A percentile compares a stretch with the other conserved stretches of the same genome.
phyloP scores from a whole-genome alignment of 768 basidiomycete species.

The Lactarius akahatsu region DNA sequence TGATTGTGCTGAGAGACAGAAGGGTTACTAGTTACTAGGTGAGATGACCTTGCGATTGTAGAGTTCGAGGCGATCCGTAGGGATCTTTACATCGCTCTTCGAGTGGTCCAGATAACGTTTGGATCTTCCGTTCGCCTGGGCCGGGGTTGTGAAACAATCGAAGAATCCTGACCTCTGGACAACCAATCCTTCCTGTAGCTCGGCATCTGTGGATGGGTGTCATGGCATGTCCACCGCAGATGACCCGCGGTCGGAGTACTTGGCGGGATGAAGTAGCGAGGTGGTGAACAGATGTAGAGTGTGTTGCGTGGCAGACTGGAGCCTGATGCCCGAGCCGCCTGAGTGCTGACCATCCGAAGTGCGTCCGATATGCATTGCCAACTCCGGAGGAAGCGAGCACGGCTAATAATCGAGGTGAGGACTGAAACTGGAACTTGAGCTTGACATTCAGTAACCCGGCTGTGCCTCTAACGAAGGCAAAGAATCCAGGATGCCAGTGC shows the following conservation, averaged over 20 bases:
- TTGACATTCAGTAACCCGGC: no score
- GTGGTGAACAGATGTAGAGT: neutral
- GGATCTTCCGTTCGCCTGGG: no score
- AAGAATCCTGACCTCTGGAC: neutral
- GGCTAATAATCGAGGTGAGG: no score
- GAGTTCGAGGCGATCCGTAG: neutral
- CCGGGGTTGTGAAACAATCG: neutral
- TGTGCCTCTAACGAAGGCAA: no score
- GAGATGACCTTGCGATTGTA: neutral
- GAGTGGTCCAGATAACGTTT: no score
- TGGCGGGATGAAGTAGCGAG: neutral
- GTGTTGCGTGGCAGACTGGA: no score
- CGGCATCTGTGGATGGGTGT: neutral
- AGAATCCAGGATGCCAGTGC: no score
- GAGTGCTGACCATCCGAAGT: neutral
- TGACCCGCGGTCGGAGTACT: neutral
- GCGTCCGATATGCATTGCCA: no score
- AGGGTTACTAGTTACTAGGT: neutral
- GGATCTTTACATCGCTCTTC: neutral
- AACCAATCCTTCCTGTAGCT: neutral
- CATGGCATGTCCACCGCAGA: neutral
- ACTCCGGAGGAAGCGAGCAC: no score
- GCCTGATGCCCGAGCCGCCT: no score
- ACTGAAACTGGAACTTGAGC: no score
- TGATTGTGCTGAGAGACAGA: neutral